Evolutionary conservation across 1,284 basidiomycete genomes (phyloP).

Genomic region (Irpex rosettiformis): DNA sequence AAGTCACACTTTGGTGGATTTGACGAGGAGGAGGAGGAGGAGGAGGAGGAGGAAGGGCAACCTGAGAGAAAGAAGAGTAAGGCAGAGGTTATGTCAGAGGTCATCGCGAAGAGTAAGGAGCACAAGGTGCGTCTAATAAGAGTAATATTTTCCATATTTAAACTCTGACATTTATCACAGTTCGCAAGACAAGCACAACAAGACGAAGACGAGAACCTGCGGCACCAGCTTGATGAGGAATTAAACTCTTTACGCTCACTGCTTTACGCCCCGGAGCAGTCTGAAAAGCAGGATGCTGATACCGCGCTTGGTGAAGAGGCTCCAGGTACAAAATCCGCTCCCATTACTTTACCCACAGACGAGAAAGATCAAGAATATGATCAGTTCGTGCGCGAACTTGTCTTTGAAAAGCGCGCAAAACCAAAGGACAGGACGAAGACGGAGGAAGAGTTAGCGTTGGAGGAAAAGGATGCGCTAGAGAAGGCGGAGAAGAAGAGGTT

Average conservation of each 20-base stretch:
- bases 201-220: conserved; percentile 83
- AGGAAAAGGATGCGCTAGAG: conserved; percentile 86
- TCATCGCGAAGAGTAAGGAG: conserved; percentile 96
- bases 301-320: not conserved
- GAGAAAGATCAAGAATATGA: conserved; percentile 73
- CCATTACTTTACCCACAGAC: conserved; percentile 15
- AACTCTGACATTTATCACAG: conserved; percentile 36
- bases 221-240: conserved; percentile 87
- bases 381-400: conserved; percentile 87
- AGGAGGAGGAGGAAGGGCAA: conserved; percentile 54
- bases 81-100: conserved; percentile 96
- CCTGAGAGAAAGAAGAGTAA: conserved; percentile 85
- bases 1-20: conserved; percentile 87
- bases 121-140: conserved; percentile 63
- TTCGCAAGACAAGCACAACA: conserved; percentile 84
- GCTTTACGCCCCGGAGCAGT: conserved; percentile 59
- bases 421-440: conserved; percentile 97
- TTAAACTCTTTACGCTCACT: conserved; percentile 82
- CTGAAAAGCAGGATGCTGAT: conserved; percentile 26
- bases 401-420: conserved; percentile 90
- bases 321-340: not conserved
- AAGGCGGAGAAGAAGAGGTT: conserved; percentile 80
- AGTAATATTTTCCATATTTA: not conserved
- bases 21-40: conserved; percentile 60
- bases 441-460: conserved; percentile 89